A percentile compares a stretch with the other conserved stretches of the same genome.
phyloP scores from a whole-genome alignment of 1,284 basidiomycete genomes.

The Bjerkandera adusta region DNA sequence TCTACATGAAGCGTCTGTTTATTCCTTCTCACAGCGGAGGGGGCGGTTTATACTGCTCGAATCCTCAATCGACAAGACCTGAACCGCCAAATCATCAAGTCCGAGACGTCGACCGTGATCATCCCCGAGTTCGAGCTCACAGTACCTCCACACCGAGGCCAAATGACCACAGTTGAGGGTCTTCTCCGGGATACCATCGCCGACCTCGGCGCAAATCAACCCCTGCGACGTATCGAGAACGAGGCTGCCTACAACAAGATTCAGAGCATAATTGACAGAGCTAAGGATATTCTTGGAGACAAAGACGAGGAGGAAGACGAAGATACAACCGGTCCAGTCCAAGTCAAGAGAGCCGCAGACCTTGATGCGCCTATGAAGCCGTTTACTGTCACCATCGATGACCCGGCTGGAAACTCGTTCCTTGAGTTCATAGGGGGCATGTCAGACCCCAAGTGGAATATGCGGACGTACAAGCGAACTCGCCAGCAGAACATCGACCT shows the following conservation, averaged over 20 bases:
- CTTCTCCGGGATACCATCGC: slow-evolving; percentile 83
- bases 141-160: slow-evolving; percentile 86
- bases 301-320: slow-evolving; percentile 54
- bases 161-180: slow-evolving; percentile 96
- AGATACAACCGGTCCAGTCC: slow-evolving; percentile 20
- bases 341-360: slow-evolving; percentile 30
- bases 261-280: slow-evolving; percentile 66
- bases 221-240: slow-evolving; percentile 82
- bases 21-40: slow-evolving; percentile 47
- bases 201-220: slow-evolving; percentile 86
- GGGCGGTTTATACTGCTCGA: slow-evolving; percentile 78
- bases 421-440: slow-evolving; percentile 81
- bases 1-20: neutral
- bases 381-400: slow-evolving; percentile 88
- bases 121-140: slow-evolving; percentile 92
- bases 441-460: slow-evolving; percentile 91
- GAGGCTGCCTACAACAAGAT: slow-evolving; percentile 80
- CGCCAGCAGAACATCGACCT: slow-evolving; percentile 83
- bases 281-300: slow-evolving; percentile 72
- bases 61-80: slow-evolving; percentile 79
- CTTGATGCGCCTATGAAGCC: slow-evolving; percentile 56
- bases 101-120: slow-evolving; percentile 75
- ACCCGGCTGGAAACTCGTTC: slow-evolving; percentile 95
- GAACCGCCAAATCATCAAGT: slow-evolving; percentile 93
- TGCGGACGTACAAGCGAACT: slow-evolving; percentile 84